Conservation (phyloP, 352 stramenopile species). For the Elongisporangium anandrum region DNA sequence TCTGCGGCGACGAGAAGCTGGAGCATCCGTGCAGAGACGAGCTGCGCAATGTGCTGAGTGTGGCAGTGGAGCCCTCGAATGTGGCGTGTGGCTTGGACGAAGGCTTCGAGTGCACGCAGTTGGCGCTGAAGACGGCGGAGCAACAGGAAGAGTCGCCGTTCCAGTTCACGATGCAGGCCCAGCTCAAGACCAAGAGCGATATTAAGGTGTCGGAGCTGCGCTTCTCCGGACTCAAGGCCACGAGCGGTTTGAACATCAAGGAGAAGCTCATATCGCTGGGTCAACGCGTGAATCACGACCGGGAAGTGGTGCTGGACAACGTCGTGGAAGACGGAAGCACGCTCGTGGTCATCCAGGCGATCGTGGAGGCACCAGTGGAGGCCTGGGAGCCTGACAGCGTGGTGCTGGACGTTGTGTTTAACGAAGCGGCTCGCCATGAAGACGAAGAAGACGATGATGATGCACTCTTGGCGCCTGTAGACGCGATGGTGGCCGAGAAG, state of each 20-base stretch:
- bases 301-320: constrained; percentile 58
- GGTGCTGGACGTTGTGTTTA: constrained; percentile 59
- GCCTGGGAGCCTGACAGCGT: constrained; percentile 31
- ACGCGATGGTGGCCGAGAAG: constrained; percentile 14
- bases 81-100: constrained; percentile 10
- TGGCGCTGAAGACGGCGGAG: constrained; percentile 32
- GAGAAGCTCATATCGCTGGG: constrained; percentile 47
- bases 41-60: constrained; percentile 48
- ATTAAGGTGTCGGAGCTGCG: constrained; percentile 42
- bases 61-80: constrained; percentile 26
- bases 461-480: constrained; percentile 13
- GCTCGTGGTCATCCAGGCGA: constrained; percentile 66
- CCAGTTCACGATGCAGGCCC: constrained; percentile 40
- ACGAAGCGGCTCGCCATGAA: constrained; percentile 22
- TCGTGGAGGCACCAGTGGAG: constrained; percentile 25
- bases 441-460: background rate
- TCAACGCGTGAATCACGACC: constrained; percentile 25
- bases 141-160: constrained; percentile 21
- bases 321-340: constrained; percentile 65
- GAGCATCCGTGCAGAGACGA: constrained; percentile 39
- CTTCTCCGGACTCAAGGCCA: constrained; percentile 50
- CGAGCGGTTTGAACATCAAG: constrained; percentile 71
- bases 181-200: constrained; percentile 32
- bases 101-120: constrained; percentile 24
- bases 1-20: constrained; percentile 65